Base-by-base conservation (phyloP, 2,329 filamentous ascomycete species). In the Hypoxylon sp. region DNA sequence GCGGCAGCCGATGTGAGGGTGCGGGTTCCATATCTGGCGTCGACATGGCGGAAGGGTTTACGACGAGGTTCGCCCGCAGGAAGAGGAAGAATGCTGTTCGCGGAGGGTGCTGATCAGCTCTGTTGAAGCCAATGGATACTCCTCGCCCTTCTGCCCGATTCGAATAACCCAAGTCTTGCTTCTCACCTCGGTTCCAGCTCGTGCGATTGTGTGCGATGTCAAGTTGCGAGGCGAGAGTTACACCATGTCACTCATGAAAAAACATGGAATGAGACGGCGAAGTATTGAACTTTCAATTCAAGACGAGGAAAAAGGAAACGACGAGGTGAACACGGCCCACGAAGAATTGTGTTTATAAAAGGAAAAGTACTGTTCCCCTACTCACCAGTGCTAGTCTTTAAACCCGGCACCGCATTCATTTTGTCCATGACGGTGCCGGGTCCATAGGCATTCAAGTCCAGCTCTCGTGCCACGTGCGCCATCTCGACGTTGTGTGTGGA, bases 51-150 rank as follows among this genome's bases (percentile, higher is more conserved):
- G 84, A 89, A 50, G 84, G 83, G 56, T 84, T 86, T 64, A 95
- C 89, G 74, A 91, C 90, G 61, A 96, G 87, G 76, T 96, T 96
- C 70, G 92, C 92, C 73, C 92, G 89, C 15, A 96, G 86, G 73
- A 93, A 95, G 62, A 89, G 91, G 80, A 96, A 91, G 83, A 96
- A 96, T 27, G 92, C 93, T 96, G 79, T 67, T 50, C n/a, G 71
- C 73, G 63, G 73, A 70, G 71, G 63, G 31, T 47, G 63, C 65
- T 69, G 65, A 74, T 73, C 74, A 73, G 67, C 65, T 65, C 59
- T 70, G 59, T 59, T 21, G 62, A 63, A 62, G 61, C 50, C 55
- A 64, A 62, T 52, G 31, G 63, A 55, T 39, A 54, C 39, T 53
- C 35, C 53, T 39, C 27, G 19, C 47, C 42, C 39, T 56, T 48